These are phyloP conservation scores for Leishmania guyanensis DNA, from an alignment of 208 protist species.

Conservation along the genomic window DNA sequence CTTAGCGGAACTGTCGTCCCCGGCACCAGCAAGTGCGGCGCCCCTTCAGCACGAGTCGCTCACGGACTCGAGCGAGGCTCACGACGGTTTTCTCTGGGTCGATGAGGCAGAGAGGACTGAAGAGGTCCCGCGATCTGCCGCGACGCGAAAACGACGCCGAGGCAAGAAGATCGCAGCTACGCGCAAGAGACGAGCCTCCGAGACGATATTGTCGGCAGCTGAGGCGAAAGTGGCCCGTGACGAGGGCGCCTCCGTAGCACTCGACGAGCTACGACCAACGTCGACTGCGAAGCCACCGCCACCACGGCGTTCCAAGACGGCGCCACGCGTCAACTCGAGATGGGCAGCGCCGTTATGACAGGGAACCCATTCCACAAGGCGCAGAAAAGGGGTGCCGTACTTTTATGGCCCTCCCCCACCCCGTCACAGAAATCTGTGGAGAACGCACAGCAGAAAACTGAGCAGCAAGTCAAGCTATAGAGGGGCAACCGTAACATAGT, in stretches of 20 bases:
- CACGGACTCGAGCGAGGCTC: neutral
- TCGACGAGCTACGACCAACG: neutral
- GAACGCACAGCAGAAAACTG: neutral
- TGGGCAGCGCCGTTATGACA: neutral
- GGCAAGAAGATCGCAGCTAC: neutral
- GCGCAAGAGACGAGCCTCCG: slow-evolving; percentile 8
- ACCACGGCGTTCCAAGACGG: neutral
- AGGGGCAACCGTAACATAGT: neutral
- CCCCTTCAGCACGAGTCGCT: neutral
- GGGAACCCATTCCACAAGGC: too few species aligned
- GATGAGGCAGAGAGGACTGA: slow-evolving; percentile 5
- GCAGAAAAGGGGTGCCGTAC: neutral
- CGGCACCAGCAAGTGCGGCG: neutral
- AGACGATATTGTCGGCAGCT: neutral
- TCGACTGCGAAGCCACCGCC: neutral
- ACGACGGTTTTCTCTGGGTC: slow-evolving; percentile 3
- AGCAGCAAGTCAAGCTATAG: too few species aligned
- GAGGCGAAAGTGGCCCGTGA: slow-evolving; percentile 1
- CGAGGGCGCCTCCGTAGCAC: neutral
- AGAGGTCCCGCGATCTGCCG: neutral
- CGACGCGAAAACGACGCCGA: neutral
- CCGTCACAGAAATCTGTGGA: slow-evolving; percentile 4
- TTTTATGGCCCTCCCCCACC: neutral
- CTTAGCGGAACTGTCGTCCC: neutral
- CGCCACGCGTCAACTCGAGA: neutral